phyloP scores from a whole-genome alignment of 805 yeast species.

The Torulaspora maleeae region DNA sequence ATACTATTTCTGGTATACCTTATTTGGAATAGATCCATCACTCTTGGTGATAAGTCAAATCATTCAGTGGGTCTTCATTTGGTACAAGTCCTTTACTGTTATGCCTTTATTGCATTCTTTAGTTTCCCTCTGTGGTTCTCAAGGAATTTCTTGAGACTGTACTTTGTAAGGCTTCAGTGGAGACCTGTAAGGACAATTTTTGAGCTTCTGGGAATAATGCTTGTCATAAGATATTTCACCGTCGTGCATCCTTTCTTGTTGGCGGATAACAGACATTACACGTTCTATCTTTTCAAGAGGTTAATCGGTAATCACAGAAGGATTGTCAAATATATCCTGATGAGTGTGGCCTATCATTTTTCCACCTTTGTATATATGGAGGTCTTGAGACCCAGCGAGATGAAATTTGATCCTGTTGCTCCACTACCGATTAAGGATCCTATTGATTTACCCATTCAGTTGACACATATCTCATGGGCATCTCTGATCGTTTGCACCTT shows the following conservation, averaged over 20 bases:
- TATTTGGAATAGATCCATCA: conserved; percentile 69
- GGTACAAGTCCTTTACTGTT: conserved; percentile 78
- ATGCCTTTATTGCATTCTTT: conserved; percentile 56
- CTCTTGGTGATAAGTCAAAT: conserved; percentile 88
- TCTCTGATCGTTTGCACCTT: conserved; percentile 50
- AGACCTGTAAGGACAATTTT: conserved; percentile 31
- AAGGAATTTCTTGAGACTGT: conserved; percentile 37
- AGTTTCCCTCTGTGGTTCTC: conserved; percentile 74
- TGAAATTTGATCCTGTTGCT: conserved; percentile 35
- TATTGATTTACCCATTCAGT: conserved; percentile 38
- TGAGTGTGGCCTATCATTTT: conserved; percentile 72
- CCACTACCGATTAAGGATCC: conserved; percentile 38
- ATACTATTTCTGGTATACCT: conserved; percentile 54
- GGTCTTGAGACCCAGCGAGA: conserved; percentile 35
- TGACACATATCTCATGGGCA: conserved; percentile 45
- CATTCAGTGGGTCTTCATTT: conserved; percentile 68
- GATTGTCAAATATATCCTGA: conserved; percentile 43
- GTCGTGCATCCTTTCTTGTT: conserved; percentile 83
- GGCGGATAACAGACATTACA: conserved; percentile 91
- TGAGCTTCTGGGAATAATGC: conserved; percentile 38
- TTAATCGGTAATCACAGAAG: conserved; percentile 46
- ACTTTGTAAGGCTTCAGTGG: conserved; percentile 32
- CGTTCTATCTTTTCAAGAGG: conserved; percentile 77
- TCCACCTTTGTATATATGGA: conserved; percentile 37
- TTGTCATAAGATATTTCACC: conserved; percentile 55